These are phyloP conservation scores for Aspergillus homomorphus DNA, from an alignment of 495 filamentous ascomycete genomes.

Conservation along the genomic window DNA sequence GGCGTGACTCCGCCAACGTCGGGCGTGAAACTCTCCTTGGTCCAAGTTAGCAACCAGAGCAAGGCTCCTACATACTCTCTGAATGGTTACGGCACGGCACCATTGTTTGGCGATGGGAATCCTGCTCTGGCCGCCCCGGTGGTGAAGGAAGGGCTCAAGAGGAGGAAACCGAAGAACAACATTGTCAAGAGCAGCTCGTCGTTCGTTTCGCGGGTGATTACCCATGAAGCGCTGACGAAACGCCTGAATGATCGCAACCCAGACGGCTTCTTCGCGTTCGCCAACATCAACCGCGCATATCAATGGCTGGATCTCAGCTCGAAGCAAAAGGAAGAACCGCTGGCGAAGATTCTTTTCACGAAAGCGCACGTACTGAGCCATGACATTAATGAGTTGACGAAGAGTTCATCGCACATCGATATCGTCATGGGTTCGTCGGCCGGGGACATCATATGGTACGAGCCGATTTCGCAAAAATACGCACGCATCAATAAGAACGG, in stretches of 20 bases:
- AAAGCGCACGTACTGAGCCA: conserved; percentile 95
- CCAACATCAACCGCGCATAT: conserved; percentile 90
- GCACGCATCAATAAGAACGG: conserved; percentile 96
- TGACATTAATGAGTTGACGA: conserved; percentile 83
- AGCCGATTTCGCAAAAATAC: conserved; percentile 95
- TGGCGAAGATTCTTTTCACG: conserved; percentile 94
- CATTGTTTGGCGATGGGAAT: conserved; percentile 88
- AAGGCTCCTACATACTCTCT: conserved; percentile 51
- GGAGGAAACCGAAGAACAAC: conserved; percentile 92
- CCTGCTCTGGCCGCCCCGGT: conserved; percentile 57
- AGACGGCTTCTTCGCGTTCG: conserved; percentile 85
- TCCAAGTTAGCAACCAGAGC: conserved; percentile 62
- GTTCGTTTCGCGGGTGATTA: conserved; percentile 92
- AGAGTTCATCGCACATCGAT: conserved; percentile 75
- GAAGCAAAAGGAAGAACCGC: conserved; percentile 65
- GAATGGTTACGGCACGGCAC: conserved; percentile 43
- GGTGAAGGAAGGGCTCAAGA: conserved; percentile 73
- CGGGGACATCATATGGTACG: conserved; percentile 97
- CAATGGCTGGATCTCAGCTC: conserved; percentile 74
- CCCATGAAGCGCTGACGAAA: conserved; percentile 76
- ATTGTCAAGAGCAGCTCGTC: conserved; percentile 97
- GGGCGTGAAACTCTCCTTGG: conserved; percentile 81
- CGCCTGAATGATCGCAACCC: conserved; percentile 70
- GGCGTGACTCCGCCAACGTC: conserved; percentile 72
- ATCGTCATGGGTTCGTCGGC: conserved; percentile 94